phyloP scores from a whole-genome alignment of 352 stramenopile genomes.

The Globisporangium abappressorium region DNA sequence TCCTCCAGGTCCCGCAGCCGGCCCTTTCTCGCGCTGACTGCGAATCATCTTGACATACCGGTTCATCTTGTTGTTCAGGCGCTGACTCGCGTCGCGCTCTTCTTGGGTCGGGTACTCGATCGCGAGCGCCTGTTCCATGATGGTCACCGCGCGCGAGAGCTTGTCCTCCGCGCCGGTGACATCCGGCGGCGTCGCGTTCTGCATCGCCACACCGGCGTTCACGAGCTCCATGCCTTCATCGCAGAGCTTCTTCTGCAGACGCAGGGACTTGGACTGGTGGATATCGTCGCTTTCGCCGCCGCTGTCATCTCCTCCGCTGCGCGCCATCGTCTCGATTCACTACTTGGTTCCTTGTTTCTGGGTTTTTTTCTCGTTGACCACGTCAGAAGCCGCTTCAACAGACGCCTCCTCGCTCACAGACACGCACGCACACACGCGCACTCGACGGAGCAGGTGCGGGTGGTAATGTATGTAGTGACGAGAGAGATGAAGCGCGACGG shows the following conservation, averaged over 20 bases:
- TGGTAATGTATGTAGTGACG: neutral
- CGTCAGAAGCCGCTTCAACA: too few species aligned
- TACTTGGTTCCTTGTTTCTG: neutral
- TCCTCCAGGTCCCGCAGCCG: constrained; percentile 25
- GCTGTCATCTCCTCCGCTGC: constrained; percentile 28
- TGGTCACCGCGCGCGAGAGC: constrained; percentile 60
- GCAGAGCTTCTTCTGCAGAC: constrained; percentile 75
- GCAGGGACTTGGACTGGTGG: constrained; percentile 54
- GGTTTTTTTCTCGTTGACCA: neutral
- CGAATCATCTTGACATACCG: constrained; percentile 88
- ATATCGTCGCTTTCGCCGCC: constrained; percentile 62
- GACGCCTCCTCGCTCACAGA: too few species aligned
- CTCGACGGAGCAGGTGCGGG: neutral
- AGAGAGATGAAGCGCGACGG: too few species aligned
- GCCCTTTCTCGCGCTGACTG: constrained; percentile 63
- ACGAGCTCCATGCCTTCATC: constrained; percentile 81
- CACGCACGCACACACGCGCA: neutral
- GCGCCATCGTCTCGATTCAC: constrained; percentile 3
- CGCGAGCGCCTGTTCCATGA: constrained; percentile 75
- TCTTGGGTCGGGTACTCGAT: constrained; percentile 75
- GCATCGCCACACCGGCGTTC: constrained; percentile 74
- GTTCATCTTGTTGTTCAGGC: constrained; percentile 83
- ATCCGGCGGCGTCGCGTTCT: constrained; percentile 65
- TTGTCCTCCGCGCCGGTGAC: constrained; percentile 52
- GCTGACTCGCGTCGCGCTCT: constrained; percentile 66